Evolutionary conservation across 1,284 basidiomycete genomes (phyloP).

Genomic region (Trichosporon faecale): DNA sequence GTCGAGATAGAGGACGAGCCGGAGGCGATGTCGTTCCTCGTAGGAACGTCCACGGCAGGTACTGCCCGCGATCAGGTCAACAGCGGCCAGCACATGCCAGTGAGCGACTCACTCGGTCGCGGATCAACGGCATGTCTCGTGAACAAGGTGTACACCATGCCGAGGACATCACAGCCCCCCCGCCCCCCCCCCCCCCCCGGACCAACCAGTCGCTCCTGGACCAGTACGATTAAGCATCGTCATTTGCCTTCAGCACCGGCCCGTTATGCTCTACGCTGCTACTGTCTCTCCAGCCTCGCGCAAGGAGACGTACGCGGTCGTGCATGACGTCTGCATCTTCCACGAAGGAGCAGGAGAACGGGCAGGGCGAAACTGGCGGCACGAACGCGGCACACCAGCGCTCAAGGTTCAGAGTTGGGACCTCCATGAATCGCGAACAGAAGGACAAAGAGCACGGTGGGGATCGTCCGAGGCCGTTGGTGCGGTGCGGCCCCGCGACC

Average conservation of each 20-base stretch:
- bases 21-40: background rate
- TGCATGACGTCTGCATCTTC: background rate
- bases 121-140: background rate
- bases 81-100: background rate
- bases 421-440: background rate
- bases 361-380: conserved; percentile 1
- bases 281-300: background rate
- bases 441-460: background rate
- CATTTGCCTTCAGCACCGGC: background rate
- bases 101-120: background rate
- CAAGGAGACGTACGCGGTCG: background rate
- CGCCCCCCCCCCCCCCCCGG: too few relatives aligned
- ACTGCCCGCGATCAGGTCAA: background rate
- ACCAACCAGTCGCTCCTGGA: too few relatives aligned
- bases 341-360: background rate
- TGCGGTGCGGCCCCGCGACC: background rate
- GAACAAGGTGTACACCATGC: background rate
- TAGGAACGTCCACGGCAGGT: background rate
- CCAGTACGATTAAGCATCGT: background rate
- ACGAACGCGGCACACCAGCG: background rate
- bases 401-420: conserved; percentile 7
- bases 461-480: background rate
- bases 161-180: background rate
- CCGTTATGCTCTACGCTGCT: background rate
- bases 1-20: background rate